A percentile compares a stretch with the other conserved stretches of the same genome.
phyloP scores from a whole-genome alignment of 805 yeast species.

The Candida stauntonica region DNA sequence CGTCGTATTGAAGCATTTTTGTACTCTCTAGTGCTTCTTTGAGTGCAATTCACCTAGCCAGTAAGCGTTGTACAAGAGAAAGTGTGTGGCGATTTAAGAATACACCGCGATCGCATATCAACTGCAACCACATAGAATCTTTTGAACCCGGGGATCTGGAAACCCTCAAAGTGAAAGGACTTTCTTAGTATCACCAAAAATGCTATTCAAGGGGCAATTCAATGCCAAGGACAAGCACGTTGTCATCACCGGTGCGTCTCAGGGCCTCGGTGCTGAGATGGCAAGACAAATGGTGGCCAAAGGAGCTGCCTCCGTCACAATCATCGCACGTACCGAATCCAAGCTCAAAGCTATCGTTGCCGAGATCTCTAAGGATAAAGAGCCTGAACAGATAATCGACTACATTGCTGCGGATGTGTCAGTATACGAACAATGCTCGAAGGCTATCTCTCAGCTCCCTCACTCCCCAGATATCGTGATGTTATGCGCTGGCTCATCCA shows the following conservation, averaged over 20 bases:
- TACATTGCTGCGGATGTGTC: constrained; percentile 66
- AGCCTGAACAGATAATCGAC: constrained; percentile 17
- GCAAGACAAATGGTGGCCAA: constrained; percentile 51
- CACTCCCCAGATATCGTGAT: constrained; percentile 64
- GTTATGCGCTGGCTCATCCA: constrained; percentile 85
- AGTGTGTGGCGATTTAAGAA: too few species aligned
- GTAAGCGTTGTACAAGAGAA: too few species aligned
- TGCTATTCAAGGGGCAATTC: constrained; percentile 19
- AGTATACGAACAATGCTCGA: constrained; percentile 43
- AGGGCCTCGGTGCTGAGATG: constrained; percentile 83
- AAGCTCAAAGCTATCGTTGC: constrained; percentile 50
- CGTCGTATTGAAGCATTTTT: constrained; percentile 13
- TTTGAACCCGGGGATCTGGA: too few species aligned
- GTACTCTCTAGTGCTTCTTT: neutral
- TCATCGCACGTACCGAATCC: constrained; percentile 72
- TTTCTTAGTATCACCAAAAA: too few species aligned
- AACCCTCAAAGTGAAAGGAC: too few species aligned
- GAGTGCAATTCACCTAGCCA: neutral
- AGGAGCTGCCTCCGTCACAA: constrained; percentile 63
- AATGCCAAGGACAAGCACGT: constrained; percentile 41
- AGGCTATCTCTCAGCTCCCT: constrained; percentile 37
- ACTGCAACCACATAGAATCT: too few species aligned
- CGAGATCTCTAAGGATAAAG: constrained; percentile 33
- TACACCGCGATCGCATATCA: too few species aligned
- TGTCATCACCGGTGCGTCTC: constrained; percentile 90